Percentiles rank a stretch among this genome's conserved stretches.
Conservation (phyloP, 805 yeast genomes). For the Suhomyces sp. region DNA sequence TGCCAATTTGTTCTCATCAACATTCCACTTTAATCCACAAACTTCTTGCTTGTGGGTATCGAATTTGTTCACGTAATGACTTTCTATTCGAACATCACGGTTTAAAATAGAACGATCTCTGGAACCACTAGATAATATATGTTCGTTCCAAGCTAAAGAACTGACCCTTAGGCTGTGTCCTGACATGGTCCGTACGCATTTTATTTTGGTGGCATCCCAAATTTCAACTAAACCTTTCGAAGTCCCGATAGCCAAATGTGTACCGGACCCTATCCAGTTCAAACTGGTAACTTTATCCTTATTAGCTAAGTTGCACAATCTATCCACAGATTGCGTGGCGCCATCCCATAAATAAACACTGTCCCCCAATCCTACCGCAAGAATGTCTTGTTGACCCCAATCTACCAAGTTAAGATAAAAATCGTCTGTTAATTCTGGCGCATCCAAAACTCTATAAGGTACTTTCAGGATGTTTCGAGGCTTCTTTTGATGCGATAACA, state of each 20-base stretch:
- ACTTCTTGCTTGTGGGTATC: constrained; percentile 88
- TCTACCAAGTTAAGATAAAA: constrained; percentile 89
- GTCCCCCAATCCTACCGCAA: constrained; percentile 89
- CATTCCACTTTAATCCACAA: constrained; percentile 94
- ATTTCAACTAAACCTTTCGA: constrained; percentile 84
- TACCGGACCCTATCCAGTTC: constrained; percentile 92
- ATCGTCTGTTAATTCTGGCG: constrained; percentile 93
- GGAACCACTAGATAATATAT: constrained; percentile 82
- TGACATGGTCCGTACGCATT: constrained; percentile 85
- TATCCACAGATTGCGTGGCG: constrained; percentile 73
- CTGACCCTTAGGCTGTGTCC: constrained; percentile 87
- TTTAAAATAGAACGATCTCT: constrained; percentile 83
- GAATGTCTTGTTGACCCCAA: constrained; percentile 88
- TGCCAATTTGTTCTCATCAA: constrained; percentile 86
- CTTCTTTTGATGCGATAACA: constrained; percentile 79
- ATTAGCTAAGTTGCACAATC: constrained; percentile 66
- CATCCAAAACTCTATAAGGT: constrained; percentile 91
- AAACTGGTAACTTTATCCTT: constrained; percentile 77
- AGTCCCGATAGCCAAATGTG: constrained; percentile 93
- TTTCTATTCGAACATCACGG: constrained; percentile 86
- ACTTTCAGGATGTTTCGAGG: constrained; percentile 77
- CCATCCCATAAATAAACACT: constrained; percentile 92
- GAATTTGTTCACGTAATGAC: constrained; percentile 71
- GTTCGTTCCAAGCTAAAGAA: constrained; percentile 92
- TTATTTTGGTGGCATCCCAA: constrained; percentile 84